Conservation (phyloP, 2,329 filamentous ascomycete species). For the Ascosphaera aggregata region DNA sequence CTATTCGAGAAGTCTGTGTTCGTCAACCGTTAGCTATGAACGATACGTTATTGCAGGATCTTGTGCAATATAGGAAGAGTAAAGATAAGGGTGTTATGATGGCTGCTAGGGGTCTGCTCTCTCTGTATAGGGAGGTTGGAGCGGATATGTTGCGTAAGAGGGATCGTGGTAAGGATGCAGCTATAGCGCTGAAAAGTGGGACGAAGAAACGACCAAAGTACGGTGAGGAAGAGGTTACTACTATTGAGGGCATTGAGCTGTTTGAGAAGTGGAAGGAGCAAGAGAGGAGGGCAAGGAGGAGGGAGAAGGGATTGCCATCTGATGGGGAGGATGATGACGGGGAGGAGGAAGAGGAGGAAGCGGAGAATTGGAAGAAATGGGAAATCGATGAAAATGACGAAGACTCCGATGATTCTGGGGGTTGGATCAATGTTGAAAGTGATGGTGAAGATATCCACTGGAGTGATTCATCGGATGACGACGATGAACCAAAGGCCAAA, state of each 20-base stretch:
- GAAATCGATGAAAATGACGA: conserved; percentile 31
- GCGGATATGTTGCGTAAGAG: conserved; percentile 73
- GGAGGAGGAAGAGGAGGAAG: conserved; percentile 35
- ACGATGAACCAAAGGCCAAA: conserved; percentile 22
- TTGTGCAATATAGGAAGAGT: conserved; percentile 88
- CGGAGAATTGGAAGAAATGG: conserved; percentile 32
- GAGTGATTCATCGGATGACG: conserved; percentile 45
- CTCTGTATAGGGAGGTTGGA: conserved; percentile 74
- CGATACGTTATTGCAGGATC: conserved; percentile 81
- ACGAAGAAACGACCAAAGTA: conserved; percentile 56
- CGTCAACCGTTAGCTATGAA: conserved; percentile 92
- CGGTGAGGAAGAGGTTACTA: conserved; percentile 56
- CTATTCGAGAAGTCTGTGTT: conserved; percentile 81
- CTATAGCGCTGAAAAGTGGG: conserved; percentile 56
- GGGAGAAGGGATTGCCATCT: conserved; percentile 40
- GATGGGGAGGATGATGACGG: conserved; percentile 38
- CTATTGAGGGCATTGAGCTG: conserved; percentile 79
- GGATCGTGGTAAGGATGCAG: conserved; percentile 76
- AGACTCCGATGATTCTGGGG: conserved; percentile 49
- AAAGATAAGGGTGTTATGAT: conserved; percentile 99
- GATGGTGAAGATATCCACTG: conserved; percentile 50
- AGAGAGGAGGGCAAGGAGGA: conserved; percentile 49
- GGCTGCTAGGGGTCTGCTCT: conserved; percentile 80
- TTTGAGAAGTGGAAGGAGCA: conserved; percentile 88
- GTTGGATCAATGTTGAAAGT: conserved; percentile 78